A percentile compares a stretch with the other conserved stretches of the same genome.
phyloP scores from a whole-genome alignment of 108 stramenopile species.

The Pseudonitzschia multistriata region DNA sequence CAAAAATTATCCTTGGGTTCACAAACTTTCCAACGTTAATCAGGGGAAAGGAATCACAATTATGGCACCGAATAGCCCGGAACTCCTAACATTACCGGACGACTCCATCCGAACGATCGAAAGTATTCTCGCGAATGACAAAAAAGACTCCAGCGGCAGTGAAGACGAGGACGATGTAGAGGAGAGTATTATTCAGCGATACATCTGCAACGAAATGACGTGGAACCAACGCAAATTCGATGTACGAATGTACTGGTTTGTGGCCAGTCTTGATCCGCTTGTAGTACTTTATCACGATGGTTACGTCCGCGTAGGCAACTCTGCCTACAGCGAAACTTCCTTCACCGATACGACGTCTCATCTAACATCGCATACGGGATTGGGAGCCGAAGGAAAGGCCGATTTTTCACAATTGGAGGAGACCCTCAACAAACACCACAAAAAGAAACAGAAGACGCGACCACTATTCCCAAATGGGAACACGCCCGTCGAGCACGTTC shows the following conservation, averaged over 20 bases:
- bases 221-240: slow-evolving; percentile 38
- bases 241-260: slow-evolving; percentile 37
- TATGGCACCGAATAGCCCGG: slow-evolving; percentile 2
- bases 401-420: neutral
- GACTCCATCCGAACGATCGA: neutral
- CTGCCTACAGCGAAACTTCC: slow-evolving; percentile 21
- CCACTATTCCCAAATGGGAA: neutral
- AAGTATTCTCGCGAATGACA: neutral
- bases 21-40: slow-evolving; percentile 24
- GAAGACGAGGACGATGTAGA: slow-evolving; percentile 9
- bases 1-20: slow-evolving; percentile 27
- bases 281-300: slow-evolving; percentile 44
- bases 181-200: slow-evolving; percentile 29
- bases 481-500: slow-evolving; percentile 33
- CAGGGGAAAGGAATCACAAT: slow-evolving; percentile 22
- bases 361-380: slow-evolving; percentile 20
- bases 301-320: slow-evolving; percentile 24
- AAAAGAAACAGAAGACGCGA: neutral
- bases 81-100: neutral
- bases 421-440: neutral
- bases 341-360: slow-evolving; percentile 22
- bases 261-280: slow-evolving; percentile 39
- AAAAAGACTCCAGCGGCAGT: neutral
- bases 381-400: slow-evolving; percentile 1
- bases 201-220: slow-evolving; percentile 40